Evolutionary conservation across 2,329 filamentous ascomycete genomes (phyloP), one percentile per base, ranked within the genome.

Genomic region (Fusarium liriodendri): DNA sequence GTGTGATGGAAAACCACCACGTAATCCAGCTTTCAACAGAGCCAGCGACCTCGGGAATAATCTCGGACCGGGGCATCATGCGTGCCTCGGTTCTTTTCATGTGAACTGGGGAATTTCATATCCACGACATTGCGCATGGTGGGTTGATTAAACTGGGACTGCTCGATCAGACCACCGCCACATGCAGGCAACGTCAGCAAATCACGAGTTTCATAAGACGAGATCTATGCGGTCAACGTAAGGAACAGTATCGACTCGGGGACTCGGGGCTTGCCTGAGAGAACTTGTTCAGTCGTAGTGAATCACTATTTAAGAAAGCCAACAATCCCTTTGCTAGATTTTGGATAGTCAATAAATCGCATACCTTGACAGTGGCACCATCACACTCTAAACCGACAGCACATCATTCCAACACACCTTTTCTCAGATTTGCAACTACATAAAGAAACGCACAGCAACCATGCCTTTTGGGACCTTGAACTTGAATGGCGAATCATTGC

Each of bases 391-490:
- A 9, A 6, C 27, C 13, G 2, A 5, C 14, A 2, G 5, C 10
- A 7, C 25, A 52, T 22, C 10, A 25, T 47, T 47, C 45, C 13
- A 10, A 20, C 27, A 4, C 6, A 35, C n/a, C 7, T 4, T 22
- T 55, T 35, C 52, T 33, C 33, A 13, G 2, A 27, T 38, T 57
- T 27, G 1, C 16, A 58, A 37, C 20, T 38, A 38, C 22, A 14
- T 22, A n/a, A 33, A 58, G 13, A 58, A 6, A n/a, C 27, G 13
- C 6, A 1, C 25, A 13, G 8, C 14, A 40, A 37, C 18, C 27
- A 69, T 69, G 67, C 67, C 67, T 69, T 54, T 45, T 14, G 67
- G 67, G 13, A 69, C 29, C 33, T 40, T 69, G 13, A 13, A 38
- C n/a, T 22, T 66, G 40, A 69, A 58, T 35, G 42, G 40, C 40